Base-by-base conservation (phyloP, 2,329 filamentous ascomycete species). In the Aspergillus glaucus region DNA sequence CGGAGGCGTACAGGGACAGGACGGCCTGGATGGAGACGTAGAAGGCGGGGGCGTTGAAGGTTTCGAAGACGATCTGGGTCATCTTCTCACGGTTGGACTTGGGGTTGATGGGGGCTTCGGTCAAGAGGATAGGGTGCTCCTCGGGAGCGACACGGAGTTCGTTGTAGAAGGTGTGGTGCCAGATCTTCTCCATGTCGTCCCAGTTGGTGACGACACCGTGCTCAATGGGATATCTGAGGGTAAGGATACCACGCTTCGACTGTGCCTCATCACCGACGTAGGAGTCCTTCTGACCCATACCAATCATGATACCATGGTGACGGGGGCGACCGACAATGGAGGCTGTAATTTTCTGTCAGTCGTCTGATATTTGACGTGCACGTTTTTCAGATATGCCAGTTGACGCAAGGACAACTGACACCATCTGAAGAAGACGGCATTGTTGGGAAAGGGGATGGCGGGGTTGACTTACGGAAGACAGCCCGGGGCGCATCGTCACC, bases 41-140 rank as follows among this genome's bases (percentile, higher is more conserved):
- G 86, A 98, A 97, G 66, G 93, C 93, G 65, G 93, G 93, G 68
- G 93, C 92, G 82, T 98, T 97, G 86, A 98, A 98, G 68, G 93
- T 98, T 86, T 98, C 93, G 82, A 98, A 98, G 75, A 98, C 91
- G 63, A 98, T 98, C 82, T 98, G 93, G 66, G 93, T 97, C 93
- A 98, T 98, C 90, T 98, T 98, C 85, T 98, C 93, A 86, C 93
- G 88, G 85, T 98, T 98, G 81, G 88, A 95, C 85, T 97, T 97
- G 76, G 93, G 93, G 86, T 98, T 98, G 86, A 98, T 97, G 65
- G 93, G 93, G 67, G 93, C 93, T 82, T 98, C 93, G 66, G 93
- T 98, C 76, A 98, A 84, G 73, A 98, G 85, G 74, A 97, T 91
- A 68, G 93, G 93, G 85, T 98, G 93, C 87, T 98, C 93, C 84